Percentiles rank a stretch among this genome's conserved stretches.
These are phyloP conservation scores for Termitomyces sp. DNA, from an alignment of 768 basidiomycete species.

Conservation along the genomic window DNA sequence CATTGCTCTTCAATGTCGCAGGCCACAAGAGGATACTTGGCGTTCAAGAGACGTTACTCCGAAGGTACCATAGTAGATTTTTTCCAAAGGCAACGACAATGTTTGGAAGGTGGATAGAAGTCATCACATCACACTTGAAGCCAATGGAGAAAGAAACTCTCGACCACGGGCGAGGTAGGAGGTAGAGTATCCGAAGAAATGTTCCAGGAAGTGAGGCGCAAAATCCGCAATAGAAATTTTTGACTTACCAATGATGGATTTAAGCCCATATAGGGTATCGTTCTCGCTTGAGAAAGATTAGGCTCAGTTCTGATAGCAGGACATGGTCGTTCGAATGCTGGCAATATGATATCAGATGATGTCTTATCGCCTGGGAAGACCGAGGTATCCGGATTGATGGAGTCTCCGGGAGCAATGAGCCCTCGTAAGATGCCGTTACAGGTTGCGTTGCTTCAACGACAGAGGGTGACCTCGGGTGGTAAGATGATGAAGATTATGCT, in stretches of 20 bases:
- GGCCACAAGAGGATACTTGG: neutral
- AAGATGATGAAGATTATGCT: too few relatives aligned
- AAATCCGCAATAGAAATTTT: neutral
- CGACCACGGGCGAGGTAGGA: neutral
- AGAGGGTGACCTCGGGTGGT: neutral
- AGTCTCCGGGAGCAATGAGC: neutral
- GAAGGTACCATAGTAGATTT: neutral
- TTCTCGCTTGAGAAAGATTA: neutral
- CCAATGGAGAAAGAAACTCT: neutral
- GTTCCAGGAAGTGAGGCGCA: neutral
- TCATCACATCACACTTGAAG: neutral
- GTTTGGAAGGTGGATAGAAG: neutral
- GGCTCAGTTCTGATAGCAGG: neutral
- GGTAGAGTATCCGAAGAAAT: neutral
- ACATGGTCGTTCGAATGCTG: neutral
- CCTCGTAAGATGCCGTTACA: neutral
- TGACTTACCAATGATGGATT: neutral
- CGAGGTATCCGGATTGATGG: constrained; percentile 5
- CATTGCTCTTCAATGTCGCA: neutral
- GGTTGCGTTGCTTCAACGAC: neutral
- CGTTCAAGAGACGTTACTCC: neutral
- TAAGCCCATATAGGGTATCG: neutral
- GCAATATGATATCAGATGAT: constrained; percentile 1
- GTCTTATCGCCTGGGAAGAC: neutral
- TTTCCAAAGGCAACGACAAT: neutral